A percentile compares a stretch with the other conserved stretches of the same genome.
Conservation (phyloP, 768 basidiomycete species). For the Lactifluus pinguis region DNA sequence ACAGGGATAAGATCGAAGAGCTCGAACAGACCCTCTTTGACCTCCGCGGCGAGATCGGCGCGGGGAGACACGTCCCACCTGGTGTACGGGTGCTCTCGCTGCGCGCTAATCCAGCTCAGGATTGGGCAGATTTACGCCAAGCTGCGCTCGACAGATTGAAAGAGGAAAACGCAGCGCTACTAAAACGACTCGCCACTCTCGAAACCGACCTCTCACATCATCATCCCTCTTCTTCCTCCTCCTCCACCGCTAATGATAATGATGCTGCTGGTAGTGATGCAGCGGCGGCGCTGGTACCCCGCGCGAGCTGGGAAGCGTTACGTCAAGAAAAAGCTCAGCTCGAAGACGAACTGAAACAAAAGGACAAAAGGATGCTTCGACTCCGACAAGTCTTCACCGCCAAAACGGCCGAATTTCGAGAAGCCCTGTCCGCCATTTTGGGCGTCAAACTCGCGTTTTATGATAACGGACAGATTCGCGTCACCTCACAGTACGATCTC, state of each 20-base stretch:
- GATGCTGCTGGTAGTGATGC: too few relatives aligned
- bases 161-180: conserved; percentile 75
- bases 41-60: conserved; percentile 64
- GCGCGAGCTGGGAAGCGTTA: conserved; percentile 71
- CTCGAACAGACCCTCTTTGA: conserved; percentile 76
- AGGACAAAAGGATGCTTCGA: conserved; percentile 71
- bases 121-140: conserved; percentile 69
- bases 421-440: conserved; percentile 81
- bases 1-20: conserved; percentile 50
- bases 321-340: conserved; percentile 61
- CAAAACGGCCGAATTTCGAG: conserved; percentile 86
- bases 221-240: neutral
- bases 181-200: conserved; percentile 55
- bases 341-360: conserved; percentile 55
- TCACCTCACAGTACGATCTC: conserved; percentile 87
- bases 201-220: conserved; percentile 33
- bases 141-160: conserved; percentile 67
- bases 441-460: conserved; percentile 90
- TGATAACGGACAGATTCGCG: conserved; percentile 80
- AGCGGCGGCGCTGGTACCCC: conserved; percentile 49
- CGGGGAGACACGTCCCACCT: conserved; percentile 67
- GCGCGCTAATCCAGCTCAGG: conserved; percentile 71
- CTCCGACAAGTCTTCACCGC: conserved; percentile 80
- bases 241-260: conserved; percentile 13
- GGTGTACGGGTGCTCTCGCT: conserved; percentile 60